These are phyloP conservation scores for Strigomonas culicis DNA, from an alignment of 208 protist species.

Conservation along the genomic window DNA sequence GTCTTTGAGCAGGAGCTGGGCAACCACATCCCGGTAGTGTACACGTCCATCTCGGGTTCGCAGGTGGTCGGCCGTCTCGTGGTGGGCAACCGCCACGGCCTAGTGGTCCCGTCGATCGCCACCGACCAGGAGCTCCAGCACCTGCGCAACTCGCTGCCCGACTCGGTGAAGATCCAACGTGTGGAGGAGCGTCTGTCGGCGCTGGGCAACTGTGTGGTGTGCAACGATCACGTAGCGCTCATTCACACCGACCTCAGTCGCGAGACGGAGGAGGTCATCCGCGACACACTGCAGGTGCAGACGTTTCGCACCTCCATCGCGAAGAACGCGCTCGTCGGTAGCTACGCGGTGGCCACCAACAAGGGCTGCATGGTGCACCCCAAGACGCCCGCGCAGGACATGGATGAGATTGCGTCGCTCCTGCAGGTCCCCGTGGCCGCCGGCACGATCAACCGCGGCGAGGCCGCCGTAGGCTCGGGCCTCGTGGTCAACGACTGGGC, in stretches of 20 bases:
- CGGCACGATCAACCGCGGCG: conserved; percentile 99
- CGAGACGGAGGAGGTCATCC: conserved; percentile 99
- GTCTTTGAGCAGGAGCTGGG: conserved; percentile 98
- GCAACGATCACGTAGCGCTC: conserved; percentile 99
- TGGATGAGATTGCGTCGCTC: conserved; percentile 98
- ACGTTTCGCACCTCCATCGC: conserved; percentile 98
- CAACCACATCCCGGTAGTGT: conserved; percentile 98
- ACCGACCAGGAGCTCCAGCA: conserved; percentile 99
- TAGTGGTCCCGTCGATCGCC: conserved; percentile 98
- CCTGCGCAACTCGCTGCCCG: conserved; percentile 98
- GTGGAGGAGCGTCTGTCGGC: conserved; percentile 99
- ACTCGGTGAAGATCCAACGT: conserved; percentile 95
- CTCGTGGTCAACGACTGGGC: conserved; percentile 99
- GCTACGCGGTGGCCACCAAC: conserved; percentile 98
- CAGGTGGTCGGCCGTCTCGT: conserved; percentile 97
- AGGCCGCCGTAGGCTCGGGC: conserved; percentile 91
- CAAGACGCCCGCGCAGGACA: conserved; percentile 96
- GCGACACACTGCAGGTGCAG: conserved; percentile 97
- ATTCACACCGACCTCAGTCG: conserved; percentile 99
- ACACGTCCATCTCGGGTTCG: conserved; percentile 95
- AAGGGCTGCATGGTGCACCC: conserved; percentile 98
- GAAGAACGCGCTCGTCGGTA: conserved; percentile 98
- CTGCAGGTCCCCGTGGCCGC: conserved; percentile 98
- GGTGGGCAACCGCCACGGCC: conserved; percentile 97
- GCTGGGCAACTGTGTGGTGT: conserved; percentile 99